Percentiles rank a stretch among this genome's conserved stretches.
These are phyloP conservation scores for Arachis stenosperma DNA, from an alignment of 306 rosid species.

Conservation along the genomic window DNA sequence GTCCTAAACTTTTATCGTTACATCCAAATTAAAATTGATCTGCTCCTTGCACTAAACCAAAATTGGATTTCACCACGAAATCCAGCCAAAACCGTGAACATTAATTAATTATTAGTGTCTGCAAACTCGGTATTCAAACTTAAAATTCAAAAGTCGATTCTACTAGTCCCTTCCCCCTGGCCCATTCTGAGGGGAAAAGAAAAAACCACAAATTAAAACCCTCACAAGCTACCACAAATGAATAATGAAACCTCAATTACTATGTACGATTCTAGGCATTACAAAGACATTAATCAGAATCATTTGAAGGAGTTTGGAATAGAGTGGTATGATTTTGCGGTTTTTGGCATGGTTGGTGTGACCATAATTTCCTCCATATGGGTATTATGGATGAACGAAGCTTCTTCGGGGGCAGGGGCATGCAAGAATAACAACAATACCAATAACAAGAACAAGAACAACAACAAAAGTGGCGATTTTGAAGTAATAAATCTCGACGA, in stretches of 20 bases:
- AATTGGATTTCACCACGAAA: too few species aligned
- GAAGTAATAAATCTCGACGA: conserved; percentile 14
- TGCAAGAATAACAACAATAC: too few species aligned
- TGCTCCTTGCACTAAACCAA: too few species aligned
- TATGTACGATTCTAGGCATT: background rate
- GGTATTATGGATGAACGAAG: conserved; percentile 59
- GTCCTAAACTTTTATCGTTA: too few species aligned
- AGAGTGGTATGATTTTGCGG: conserved; percentile 77
- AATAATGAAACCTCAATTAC: background rate
- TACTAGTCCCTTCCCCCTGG: conserved; percentile 41
- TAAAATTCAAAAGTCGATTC: conserved; percentile 36
- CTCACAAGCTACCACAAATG: conserved; percentile 1
- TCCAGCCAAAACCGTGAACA: too few species aligned
- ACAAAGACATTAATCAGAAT: background rate
- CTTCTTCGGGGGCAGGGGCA: conserved; percentile 5
- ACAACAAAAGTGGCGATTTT: background rate
- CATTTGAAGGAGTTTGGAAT: conserved; percentile 52
- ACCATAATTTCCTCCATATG: conserved; percentile 51
- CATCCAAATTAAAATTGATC: too few species aligned
- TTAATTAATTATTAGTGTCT: too few species aligned
- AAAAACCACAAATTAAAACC: background rate
- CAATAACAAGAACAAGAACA: too few species aligned
- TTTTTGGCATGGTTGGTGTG: conserved; percentile 58
- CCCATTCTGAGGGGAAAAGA: too few species aligned
- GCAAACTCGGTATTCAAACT: conserved; percentile 56